A percentile compares a stretch with the other conserved stretches of the same genome.
These are phyloP conservation scores for Fusarium citri DNA, from an alignment of 2,329 filamentous ascomycete species.

Conservation along the genomic window DNA sequence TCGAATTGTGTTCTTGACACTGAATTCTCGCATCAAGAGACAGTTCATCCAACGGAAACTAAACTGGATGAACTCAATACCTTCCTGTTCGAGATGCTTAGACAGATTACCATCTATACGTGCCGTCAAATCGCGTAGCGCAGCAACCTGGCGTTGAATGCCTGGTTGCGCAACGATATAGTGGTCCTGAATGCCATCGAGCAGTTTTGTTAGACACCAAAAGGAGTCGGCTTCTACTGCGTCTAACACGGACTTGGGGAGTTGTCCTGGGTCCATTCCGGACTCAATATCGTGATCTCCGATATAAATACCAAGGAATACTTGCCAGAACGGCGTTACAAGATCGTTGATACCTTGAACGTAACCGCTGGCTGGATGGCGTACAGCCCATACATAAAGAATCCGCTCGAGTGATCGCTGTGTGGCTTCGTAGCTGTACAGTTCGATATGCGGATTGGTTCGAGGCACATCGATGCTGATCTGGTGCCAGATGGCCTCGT, in stretches of 20 bases:
- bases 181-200: slow-evolving; percentile 99
- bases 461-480: slow-evolving; percentile 98
- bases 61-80: slow-evolving; percentile 98
- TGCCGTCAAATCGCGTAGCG: slow-evolving; percentile 88
- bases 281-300: slow-evolving; percentile 92
- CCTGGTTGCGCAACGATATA: slow-evolving; percentile 98
- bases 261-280: slow-evolving; percentile 95
- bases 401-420: slow-evolving; percentile 95
- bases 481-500: slow-evolving; percentile 99
- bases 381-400: slow-evolving; percentile 96
- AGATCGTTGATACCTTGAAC: slow-evolving; percentile 99
- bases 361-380: slow-evolving; percentile 96
- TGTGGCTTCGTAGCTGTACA: slow-evolving; percentile 96
- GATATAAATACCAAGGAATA: slow-evolving; percentile 94
- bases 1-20: slow-evolving; percentile 93
- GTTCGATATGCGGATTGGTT: slow-evolving; percentile 93
- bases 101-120: slow-evolving; percentile 87
- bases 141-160: slow-evolving; percentile 92
- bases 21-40: slow-evolving; percentile 96
- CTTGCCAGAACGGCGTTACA: slow-evolving; percentile 97
- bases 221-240: slow-evolving; percentile 98
- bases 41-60: slow-evolving; percentile 99
- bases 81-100: slow-evolving; percentile 88
- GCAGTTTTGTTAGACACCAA: slow-evolving; percentile 96
- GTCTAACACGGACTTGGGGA: slow-evolving; percentile 90